Percentiles rank a stretch among this genome's conserved stretches.
These are phyloP conservation scores for Penicillium concentricum DNA, from an alignment of 2,329 filamentous ascomycete genomes.

Conservation along the genomic window DNA sequence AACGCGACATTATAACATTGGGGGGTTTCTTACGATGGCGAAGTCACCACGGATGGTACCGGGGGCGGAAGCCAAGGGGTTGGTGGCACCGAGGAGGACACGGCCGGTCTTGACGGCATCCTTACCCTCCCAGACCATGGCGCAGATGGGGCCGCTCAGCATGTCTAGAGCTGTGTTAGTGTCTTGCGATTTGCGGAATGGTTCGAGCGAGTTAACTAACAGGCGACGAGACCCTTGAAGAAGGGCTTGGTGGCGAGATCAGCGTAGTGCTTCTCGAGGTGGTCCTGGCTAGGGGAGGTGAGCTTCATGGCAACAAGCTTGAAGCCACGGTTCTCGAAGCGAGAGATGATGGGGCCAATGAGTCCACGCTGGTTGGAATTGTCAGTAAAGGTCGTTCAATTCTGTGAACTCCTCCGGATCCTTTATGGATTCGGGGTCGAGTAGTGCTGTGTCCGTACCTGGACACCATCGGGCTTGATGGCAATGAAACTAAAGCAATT, in stretches of 20 bases:
- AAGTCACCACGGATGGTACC: slow-evolving; percentile 98
- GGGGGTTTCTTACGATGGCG: slow-evolving; percentile 60
- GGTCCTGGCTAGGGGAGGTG: slow-evolving; percentile 79
- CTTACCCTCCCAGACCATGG: slow-evolving; percentile 99
- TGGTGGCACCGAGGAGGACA: slow-evolving; percentile 94
- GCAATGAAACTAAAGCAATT: slow-evolving; percentile 82
- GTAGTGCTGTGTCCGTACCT: slow-evolving; percentile 64
- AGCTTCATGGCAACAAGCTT: slow-evolving; percentile 99
- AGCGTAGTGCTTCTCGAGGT: slow-evolving; percentile 97
- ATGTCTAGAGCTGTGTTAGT: slow-evolving; percentile 66
- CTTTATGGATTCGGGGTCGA: background rate
- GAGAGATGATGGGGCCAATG: slow-evolving; percentile 93
- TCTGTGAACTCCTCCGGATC: background rate
- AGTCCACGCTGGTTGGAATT: slow-evolving; percentile 74
- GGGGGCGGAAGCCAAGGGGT: slow-evolving; percentile 89
- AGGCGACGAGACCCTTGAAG: slow-evolving; percentile 91
- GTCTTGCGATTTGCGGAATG: background rate
- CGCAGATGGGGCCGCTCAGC: slow-evolving; percentile 92
- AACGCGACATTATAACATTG: background rate
- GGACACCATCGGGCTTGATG: slow-evolving; percentile 99
- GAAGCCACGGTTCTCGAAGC: slow-evolving; percentile 98
- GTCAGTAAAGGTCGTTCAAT: slow-evolving; percentile 27
- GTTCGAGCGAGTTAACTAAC: slow-evolving; percentile 53
- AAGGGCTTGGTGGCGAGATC: slow-evolving; percentile 94
- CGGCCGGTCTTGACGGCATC: slow-evolving; percentile 99